These are phyloP conservation scores for Lasiosphaeria ovina DNA, from an alignment of 495 filamentous ascomycete genomes.

Conservation along the genomic window DNA sequence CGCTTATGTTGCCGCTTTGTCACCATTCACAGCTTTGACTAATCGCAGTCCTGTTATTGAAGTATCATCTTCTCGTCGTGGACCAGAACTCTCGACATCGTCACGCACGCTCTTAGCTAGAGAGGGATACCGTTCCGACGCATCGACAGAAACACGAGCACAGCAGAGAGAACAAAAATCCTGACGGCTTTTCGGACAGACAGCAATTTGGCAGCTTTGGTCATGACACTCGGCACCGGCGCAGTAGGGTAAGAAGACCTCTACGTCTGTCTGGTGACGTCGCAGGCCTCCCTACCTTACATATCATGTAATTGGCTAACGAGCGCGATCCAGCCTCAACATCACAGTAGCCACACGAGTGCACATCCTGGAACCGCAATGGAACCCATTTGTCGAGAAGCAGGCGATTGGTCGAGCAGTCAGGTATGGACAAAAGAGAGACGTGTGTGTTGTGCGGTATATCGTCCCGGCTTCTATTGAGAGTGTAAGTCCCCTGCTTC, in stretches of 20 bases:
- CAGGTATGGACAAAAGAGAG: conserved; percentile 37
- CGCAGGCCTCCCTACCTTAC: neutral
- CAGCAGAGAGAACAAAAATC: neutral
- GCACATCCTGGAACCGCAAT: conserved; percentile 43
- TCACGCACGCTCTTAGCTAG: neutral
- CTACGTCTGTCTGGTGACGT: neutral
- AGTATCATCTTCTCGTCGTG: neutral
- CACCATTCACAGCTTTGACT: neutral
- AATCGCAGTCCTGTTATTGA: neutral
- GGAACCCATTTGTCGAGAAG: conserved; percentile 49
- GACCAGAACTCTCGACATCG: neutral
- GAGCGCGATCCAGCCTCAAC: neutral
- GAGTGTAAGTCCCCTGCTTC: too few relatives aligned
- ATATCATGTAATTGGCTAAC: neutral
- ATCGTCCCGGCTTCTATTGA: too few relatives aligned
- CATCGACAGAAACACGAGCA: neutral
- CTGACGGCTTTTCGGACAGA: neutral
- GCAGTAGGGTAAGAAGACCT: neutral
- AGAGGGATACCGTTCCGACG: neutral
- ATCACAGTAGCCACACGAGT: conserved; percentile 3
- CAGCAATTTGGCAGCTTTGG: neutral
- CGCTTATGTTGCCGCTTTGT: neutral
- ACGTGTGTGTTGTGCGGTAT: too few relatives aligned
- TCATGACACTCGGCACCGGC: neutral
- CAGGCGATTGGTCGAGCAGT: conserved; percentile 44